A percentile compares a stretch with the other conserved stretches of the same genome.
These are phyloP conservation scores for Penicillium expansum DNA, from an alignment of 2,329 filamentous ascomycete species.

Conservation along the genomic window DNA sequence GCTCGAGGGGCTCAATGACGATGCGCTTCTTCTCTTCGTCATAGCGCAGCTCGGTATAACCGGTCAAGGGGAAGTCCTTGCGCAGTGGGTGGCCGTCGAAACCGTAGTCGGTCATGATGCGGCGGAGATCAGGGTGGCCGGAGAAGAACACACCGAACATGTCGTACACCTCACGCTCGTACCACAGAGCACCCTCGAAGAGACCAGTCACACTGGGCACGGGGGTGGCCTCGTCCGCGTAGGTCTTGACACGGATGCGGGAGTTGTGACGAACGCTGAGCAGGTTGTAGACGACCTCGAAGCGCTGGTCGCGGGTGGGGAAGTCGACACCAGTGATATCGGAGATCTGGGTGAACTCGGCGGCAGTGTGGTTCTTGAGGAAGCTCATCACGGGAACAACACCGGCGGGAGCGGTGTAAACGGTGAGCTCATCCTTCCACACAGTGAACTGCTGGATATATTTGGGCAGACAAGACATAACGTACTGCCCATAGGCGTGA, in stretches of 20 bases:
- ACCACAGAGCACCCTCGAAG: slow-evolving; percentile 97
- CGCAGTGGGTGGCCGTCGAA: slow-evolving; percentile 96
- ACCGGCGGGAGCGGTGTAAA: slow-evolving; percentile 85
- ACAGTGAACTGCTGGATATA: slow-evolving; percentile 99
- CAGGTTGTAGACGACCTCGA: slow-evolving; percentile 97
- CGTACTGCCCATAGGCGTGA: slow-evolving; percentile 92
- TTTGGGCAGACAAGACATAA: slow-evolving; percentile 95
- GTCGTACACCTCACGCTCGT: slow-evolving; percentile 96
- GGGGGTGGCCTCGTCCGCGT: slow-evolving; percentile 91
- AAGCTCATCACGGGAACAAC: slow-evolving; percentile 91
- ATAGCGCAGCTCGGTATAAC: slow-evolving; percentile 96
- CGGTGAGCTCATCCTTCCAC: slow-evolving; percentile 97
- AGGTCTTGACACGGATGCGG: slow-evolving; percentile 96
- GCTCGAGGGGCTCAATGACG: slow-evolving; percentile 93
- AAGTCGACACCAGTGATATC: slow-evolving; percentile 95
- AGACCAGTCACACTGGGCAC: slow-evolving; percentile 83
- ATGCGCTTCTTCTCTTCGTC: slow-evolving; percentile 99
- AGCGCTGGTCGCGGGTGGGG: slow-evolving; percentile 90
- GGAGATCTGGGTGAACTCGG: slow-evolving; percentile 91
- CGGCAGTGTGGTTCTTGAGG: slow-evolving; percentile 95
- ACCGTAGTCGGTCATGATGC: slow-evolving; percentile 99
- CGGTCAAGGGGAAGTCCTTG: slow-evolving; percentile 97
- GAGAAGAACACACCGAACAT: slow-evolving; percentile 96
- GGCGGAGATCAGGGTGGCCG: slow-evolving; percentile 88
- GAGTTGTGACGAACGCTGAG: slow-evolving; percentile 95